phyloP scores from a whole-genome alignment of 2,329 filamentous ascomycete genomes.

The Phyllosticta citrichinensis region DNA sequence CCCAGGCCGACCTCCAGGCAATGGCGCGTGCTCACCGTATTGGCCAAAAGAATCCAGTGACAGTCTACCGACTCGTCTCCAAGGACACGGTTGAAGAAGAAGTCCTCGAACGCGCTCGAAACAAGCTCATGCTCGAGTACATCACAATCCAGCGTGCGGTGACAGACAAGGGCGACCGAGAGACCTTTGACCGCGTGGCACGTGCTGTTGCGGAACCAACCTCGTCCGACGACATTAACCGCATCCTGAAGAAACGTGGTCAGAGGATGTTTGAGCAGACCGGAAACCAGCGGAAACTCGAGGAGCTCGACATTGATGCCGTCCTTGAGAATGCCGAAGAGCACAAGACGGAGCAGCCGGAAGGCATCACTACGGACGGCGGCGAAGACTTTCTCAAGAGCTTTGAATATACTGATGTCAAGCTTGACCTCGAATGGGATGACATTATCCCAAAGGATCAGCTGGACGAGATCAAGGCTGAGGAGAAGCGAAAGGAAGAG shows the following conservation, averaged over 20 bases:
- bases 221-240: slow-evolving; percentile 88
- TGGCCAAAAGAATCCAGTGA: slow-evolving; percentile 91
- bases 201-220: slow-evolving; percentile 80
- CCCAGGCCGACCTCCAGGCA: slow-evolving; percentile 92
- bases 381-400: slow-evolving; percentile 90
- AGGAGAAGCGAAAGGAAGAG: slow-evolving; percentile 76
- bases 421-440: slow-evolving; percentile 94
- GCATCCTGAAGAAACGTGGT: slow-evolving; percentile 93
- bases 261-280: slow-evolving; percentile 99
- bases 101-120: slow-evolving; percentile 87
- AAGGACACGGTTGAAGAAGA: slow-evolving; percentile 99
- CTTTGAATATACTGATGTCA: slow-evolving; percentile 93
- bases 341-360: slow-evolving; percentile 89
- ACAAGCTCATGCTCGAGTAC: slow-evolving; percentile 95
- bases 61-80: slow-evolving; percentile 89
- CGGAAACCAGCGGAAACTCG: slow-evolving; percentile 89
- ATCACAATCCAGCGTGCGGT: slow-evolving; percentile 95
- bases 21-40: slow-evolving; percentile 99
- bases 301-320: slow-evolving; percentile 94
- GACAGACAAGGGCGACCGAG: slow-evolving; percentile 83
- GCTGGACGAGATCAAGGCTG: slow-evolving; percentile 77
- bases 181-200: slow-evolving; percentile 48
- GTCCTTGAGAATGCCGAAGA: slow-evolving; percentile 95
- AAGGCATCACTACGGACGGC: slow-evolving; percentile 88
- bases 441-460: slow-evolving; percentile 95